These are phyloP conservation scores for Solanum tarijense DNA, from an alignment of 257 asterid genomes.

Conservation along the genomic window DNA sequence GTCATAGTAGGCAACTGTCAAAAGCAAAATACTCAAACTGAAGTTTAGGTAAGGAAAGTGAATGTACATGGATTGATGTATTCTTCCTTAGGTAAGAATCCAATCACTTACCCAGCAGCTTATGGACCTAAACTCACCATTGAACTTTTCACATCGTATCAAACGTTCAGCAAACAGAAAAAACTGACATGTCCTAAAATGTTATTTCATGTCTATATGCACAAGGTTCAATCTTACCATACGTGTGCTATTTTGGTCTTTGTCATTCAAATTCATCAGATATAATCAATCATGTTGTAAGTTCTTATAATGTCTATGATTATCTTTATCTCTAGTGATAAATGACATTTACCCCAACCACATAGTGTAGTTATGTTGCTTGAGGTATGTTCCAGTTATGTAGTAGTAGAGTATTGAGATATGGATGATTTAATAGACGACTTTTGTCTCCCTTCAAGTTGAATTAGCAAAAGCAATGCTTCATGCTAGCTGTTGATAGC, in stretches of 20 bases:
- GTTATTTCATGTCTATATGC: not conserved
- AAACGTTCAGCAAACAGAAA: not conserved
- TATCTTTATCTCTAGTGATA: not conserved
- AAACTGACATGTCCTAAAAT: not conserved
- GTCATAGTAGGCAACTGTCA: not conserved
- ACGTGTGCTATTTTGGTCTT: not conserved
- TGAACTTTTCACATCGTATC: not conserved
- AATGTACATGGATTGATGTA: not conserved
- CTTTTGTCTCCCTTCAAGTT: not conserved
- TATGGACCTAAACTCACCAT: not conserved
- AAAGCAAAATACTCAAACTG: not conserved
- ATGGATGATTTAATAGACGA: not conserved
- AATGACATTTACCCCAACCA: not conserved
- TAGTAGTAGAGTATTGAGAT: not conserved
- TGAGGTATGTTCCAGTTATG: not conserved
- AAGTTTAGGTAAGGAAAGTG: not conserved
- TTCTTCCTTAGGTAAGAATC: not conserved
- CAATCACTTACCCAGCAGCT: not conserved
- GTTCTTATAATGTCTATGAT: not conserved
- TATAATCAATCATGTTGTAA: not conserved
- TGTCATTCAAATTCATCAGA: not conserved
- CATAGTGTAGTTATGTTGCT: not conserved
- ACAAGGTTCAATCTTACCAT: not conserved
- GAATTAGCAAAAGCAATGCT: not conserved
- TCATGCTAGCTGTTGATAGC: not conserved